Conservation (phyloP, 805 yeast genomes). For the Candida morakotiae region DNA sequence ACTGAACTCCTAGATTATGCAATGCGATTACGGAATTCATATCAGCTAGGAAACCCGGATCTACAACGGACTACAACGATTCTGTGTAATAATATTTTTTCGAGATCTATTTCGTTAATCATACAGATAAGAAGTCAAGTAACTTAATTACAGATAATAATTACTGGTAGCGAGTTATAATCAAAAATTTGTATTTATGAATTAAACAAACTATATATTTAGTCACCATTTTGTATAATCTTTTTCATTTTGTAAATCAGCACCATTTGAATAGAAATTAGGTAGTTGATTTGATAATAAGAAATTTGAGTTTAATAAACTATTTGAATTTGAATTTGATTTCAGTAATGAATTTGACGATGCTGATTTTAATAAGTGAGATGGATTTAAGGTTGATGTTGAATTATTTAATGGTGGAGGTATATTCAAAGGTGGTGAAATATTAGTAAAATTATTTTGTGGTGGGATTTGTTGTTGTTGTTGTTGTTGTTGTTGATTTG, state of each 20-base stretch:
- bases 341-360: neutral
- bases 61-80: no score
- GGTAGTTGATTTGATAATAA: constrained; percentile 2
- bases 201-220: neutral
- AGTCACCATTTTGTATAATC: constrained; percentile 2
- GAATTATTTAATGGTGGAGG: constrained; percentile 14
- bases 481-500: neutral
- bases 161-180: no score
- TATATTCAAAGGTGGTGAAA: constrained; percentile 4
- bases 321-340: neutral
- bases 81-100: no score
- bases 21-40: no score
- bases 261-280: neutral
- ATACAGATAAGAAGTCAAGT: no score
- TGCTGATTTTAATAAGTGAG: constrained; percentile 18
- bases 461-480: neutral
- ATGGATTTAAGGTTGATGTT: constrained; percentile 23
- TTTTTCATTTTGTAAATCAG: constrained; percentile 4
- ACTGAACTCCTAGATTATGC: no score
- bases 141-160: no score
- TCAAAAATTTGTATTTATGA: no score
- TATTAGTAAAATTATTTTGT: neutral
- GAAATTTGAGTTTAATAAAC: neutral
- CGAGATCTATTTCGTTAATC: no score
- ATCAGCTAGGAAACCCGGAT: no score